These are phyloP conservation scores for Ophiostoma novo-ulmi DNA, from an alignment of 2,329 filamentous ascomycete species.

Conservation along the genomic window DNA sequence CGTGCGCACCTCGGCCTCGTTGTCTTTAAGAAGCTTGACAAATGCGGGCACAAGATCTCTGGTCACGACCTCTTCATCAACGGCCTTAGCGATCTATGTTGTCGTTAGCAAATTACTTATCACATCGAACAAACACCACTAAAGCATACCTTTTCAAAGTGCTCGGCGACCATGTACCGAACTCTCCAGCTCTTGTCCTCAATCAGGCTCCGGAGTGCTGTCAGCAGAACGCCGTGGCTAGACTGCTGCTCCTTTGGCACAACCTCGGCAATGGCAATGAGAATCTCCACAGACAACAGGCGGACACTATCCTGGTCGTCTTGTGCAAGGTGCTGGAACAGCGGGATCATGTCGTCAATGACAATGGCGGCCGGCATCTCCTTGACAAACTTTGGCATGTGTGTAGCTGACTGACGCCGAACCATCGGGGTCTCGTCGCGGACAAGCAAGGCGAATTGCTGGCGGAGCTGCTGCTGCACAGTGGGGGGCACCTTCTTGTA, in stretches of 20 bases:
- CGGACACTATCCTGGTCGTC: conserved; percentile 98
- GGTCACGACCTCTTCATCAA: conserved; percentile 92
- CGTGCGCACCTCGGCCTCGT: conserved; percentile 93
- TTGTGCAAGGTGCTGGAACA: conserved; percentile 93
- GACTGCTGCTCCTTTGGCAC: conserved; percentile 97
- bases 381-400: conserved; percentile 95
- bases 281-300: conserved; percentile 88
- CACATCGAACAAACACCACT: neutral
- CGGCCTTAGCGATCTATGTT: conserved; percentile 85
- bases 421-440: conserved; percentile 99
- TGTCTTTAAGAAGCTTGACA: conserved; percentile 95
- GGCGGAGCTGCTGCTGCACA: conserved; percentile 85
- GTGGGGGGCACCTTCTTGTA: conserved; percentile 84
- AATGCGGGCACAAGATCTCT: conserved; percentile 94
- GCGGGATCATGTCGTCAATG: conserved; percentile 97
- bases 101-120: conserved; percentile 13
- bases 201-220: conserved; percentile 85
- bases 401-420: conserved; percentile 90
- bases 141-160: conserved; percentile 80
- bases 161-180: conserved; percentile 97
- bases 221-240: conserved; percentile 88
- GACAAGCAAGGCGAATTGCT: conserved; percentile 87
- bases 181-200: conserved; percentile 99
- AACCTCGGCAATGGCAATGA: conserved; percentile 93
- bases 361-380: conserved; percentile 89